phyloP scores from a whole-genome alignment of 2,329 filamentous ascomycete genomes.

The Cladosporium sp. region DNA sequence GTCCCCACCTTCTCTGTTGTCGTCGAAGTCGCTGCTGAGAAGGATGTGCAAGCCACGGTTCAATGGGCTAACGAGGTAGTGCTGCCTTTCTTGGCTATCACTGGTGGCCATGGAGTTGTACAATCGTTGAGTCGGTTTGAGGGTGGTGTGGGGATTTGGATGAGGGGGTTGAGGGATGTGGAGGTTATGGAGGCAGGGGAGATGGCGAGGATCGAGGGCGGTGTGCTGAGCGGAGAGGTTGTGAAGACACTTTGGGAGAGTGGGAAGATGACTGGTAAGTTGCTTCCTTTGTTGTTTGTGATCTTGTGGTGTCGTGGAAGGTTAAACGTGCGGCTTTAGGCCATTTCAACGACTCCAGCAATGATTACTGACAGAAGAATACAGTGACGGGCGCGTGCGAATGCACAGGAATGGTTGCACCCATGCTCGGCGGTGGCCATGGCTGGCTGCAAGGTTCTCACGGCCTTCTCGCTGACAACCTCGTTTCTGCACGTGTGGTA shows the following conservation, averaged over 20 bases:
- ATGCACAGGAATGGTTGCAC: constrained; percentile 15
- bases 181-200: constrained; percentile 8
- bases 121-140: constrained; percentile 7
- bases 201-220: constrained; percentile 14
- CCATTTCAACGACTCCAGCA: too few relatives aligned
- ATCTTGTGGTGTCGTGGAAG: too few relatives aligned
- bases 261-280: constrained; percentile 13
- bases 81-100: constrained; percentile 16
- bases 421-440: constrained; percentile 17
- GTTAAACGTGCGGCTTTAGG: too few relatives aligned
- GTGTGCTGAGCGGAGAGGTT: constrained; percentile 12
- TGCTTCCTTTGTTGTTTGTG: too few relatives aligned
- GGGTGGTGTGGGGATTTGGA: constrained; percentile 16
- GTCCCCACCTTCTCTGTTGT: constrained; percentile 10
- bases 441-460: constrained; percentile 28
- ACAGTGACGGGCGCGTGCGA: constrained; percentile 15
- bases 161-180: constrained; percentile 12
- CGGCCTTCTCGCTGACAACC: constrained; percentile 51
- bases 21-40: constrained; percentile 12
- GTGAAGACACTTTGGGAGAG: constrained; percentile 8
- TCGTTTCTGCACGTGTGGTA: constrained; percentile 37
- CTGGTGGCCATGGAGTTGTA: constrained; percentile 14
- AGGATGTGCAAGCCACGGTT: constrained; percentile 8
- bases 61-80: not conserved
- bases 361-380: not conserved